These are phyloP conservation scores for Trichocladium antarcticum DNA, from an alignment of 495 filamentous ascomycete species.

Conservation along the genomic window DNA sequence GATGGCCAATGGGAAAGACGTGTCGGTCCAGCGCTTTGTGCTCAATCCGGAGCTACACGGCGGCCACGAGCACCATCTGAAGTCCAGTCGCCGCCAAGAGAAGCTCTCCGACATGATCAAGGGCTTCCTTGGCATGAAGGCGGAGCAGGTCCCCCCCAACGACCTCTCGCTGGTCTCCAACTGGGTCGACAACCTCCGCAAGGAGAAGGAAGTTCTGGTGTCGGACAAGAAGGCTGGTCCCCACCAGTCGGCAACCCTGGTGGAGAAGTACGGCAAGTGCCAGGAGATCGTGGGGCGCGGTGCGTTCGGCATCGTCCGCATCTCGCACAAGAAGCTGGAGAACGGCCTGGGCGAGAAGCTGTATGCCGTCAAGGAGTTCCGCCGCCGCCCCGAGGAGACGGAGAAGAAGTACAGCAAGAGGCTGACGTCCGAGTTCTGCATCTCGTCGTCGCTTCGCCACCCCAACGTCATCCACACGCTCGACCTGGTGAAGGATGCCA, in stretches of 20 bases:
- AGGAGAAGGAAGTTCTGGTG: constrained; percentile 63
- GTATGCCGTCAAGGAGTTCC: constrained; percentile 97
- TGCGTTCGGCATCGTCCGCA: constrained; percentile 93
- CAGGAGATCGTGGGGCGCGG: constrained; percentile 97
- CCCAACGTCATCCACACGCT: constrained; percentile 98
- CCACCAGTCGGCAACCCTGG: constrained; percentile 68
- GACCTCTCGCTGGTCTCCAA: constrained; percentile 87
- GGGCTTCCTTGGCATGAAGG: constrained; percentile 66
- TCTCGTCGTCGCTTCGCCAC: constrained; percentile 90
- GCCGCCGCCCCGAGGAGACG: constrained; percentile 82
- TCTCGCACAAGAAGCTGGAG: constrained; percentile 91
- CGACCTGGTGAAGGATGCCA: constrained; percentile 87
- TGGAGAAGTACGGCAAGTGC: constrained; percentile 97
- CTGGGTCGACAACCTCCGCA: constrained; percentile 90
- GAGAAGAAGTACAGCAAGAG: constrained; percentile 96
- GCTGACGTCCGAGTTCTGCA: constrained; percentile 97
- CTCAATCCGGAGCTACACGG: constrained; percentile 36
- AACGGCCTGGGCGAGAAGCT: constrained; percentile 78
- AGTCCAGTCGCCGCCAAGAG: constrained; percentile 80
- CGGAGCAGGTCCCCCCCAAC: constrained; percentile 61
- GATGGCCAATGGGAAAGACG: constrained; percentile 19
- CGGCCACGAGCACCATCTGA: constrained; percentile 76
- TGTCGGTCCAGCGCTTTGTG: constrained; percentile 34
- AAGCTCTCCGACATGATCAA: constrained; percentile 89
- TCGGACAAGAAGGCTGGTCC: constrained; percentile 65